Percentiles rank a stretch among this genome's conserved stretches.
These are phyloP conservation scores for Sporothrix brasiliensis DNA, from an alignment of 2,329 filamentous ascomycete species.

Conservation along the genomic window DNA sequence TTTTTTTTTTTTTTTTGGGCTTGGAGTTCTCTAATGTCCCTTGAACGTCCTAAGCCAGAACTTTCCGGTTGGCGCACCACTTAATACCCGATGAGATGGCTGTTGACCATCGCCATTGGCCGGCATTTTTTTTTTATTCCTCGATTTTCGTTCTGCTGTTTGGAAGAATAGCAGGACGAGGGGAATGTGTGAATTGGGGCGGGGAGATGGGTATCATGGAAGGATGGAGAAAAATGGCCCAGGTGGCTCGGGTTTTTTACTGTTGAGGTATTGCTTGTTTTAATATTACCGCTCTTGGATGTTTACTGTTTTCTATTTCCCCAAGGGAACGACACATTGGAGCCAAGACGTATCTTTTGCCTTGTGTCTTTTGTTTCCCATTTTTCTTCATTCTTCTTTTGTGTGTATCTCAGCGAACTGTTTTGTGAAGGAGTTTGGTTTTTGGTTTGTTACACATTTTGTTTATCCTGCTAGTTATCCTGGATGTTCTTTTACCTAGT, in stretches of 20 bases:
- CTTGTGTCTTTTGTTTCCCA: not conserved
- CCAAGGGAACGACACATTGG: not conserved
- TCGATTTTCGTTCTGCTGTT: not conserved
- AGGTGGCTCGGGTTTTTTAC: constrained; percentile 10
- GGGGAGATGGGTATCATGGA: not conserved
- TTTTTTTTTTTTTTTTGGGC: not conserved
- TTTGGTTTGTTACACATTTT: not conserved
- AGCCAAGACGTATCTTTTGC: not conserved
- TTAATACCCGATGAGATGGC: constrained; percentile 23
- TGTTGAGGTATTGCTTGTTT: not conserved
- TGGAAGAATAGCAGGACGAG: not conserved
- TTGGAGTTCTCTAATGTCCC: constrained; percentile 22
- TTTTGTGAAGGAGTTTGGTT: not conserved
- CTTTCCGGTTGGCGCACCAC: constrained; percentile 13
- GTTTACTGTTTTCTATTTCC: not conserved
- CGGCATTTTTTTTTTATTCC: not conserved
- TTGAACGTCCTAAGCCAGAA: constrained; percentile 9
- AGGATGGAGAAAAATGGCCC: constrained; percentile 15
- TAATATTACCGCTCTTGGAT: not conserved
- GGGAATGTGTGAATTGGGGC: not conserved
- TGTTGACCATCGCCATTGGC: constrained; percentile 2
- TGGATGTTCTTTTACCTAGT: not conserved
- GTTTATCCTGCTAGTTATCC: not conserved
- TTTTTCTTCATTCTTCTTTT: not conserved
- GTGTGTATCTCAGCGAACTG: not conserved